Evolutionary conservation across 768 basidiomycete genomes (phyloP).

Genomic region (Chlorophyllum brunneum): DNA sequence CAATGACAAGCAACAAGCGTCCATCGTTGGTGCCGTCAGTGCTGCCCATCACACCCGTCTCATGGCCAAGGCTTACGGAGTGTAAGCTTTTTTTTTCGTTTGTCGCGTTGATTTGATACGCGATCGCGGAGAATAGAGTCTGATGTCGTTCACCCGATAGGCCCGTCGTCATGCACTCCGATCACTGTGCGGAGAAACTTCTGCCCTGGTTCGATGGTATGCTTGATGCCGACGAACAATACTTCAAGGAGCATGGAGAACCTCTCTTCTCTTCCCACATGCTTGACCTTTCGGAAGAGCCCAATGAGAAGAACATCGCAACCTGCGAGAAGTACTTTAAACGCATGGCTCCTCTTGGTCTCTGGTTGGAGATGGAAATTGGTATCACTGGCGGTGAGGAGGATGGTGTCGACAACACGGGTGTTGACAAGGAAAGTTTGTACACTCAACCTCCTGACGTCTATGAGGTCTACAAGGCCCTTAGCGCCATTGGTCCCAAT

Average conservation of each 20-base stretch:
- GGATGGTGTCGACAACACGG: slow-evolving; percentile 98
- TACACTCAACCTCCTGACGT: slow-evolving; percentile 99
- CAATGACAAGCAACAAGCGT: slow-evolving; percentile 95
- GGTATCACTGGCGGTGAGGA: slow-evolving; percentile 99
- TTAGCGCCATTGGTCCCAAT: slow-evolving; percentile 81
- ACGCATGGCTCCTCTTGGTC: slow-evolving; percentile 86
- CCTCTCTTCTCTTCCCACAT: slow-evolving; percentile 96
- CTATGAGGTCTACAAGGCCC: slow-evolving; percentile 84
- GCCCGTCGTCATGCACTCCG: slow-evolving; percentile 95
- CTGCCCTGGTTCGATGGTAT: slow-evolving; percentile 99
- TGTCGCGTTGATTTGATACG: background rate
- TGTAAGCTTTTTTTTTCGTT: slow-evolving; percentile 50
- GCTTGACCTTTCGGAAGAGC: slow-evolving; percentile 94
- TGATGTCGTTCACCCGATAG: slow-evolving; percentile 32
- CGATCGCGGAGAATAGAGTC: slow-evolving; percentile 5
- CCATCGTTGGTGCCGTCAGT: slow-evolving; percentile 86
- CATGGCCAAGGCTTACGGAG: slow-evolving; percentile 86
- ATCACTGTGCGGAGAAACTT: slow-evolving; percentile 98
- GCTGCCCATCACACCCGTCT: slow-evolving; percentile 90
- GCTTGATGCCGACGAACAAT: slow-evolving; percentile 93
- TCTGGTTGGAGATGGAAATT: slow-evolving; percentile 99
- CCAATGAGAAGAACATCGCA: slow-evolving; percentile 91
- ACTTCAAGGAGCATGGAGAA: slow-evolving; percentile 86
- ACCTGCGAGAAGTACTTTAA: slow-evolving; percentile 93
- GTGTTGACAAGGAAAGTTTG: slow-evolving; percentile 86